Evolutionary conservation across 495 filamentous ascomycete species (phyloP), one percentile per base, ranked within the genome.

Genomic region (Trichoderma virens): DNA sequence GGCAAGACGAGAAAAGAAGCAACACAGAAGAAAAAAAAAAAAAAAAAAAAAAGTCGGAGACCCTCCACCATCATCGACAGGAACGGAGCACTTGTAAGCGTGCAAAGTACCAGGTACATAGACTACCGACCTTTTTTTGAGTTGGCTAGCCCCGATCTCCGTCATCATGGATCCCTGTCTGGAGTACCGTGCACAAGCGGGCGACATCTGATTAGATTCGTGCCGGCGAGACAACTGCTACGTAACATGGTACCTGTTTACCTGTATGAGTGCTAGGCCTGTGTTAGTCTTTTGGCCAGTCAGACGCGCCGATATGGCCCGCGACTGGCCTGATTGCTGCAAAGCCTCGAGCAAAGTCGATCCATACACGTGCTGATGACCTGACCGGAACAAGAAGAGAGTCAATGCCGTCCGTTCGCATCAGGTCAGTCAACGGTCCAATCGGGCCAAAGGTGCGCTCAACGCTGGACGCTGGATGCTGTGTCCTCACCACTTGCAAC

Each of bases 71-170:
- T 11, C 11, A 35, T 35, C 32, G 11, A 35, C 32, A 35, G 32
- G 32, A 35, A 35, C 32, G 32, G 11, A 11, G 32, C 11, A 35
- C 32, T 11, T 35, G 32, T 35, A 35, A 11, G 4, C 5, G 32
- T 35, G 11, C 32, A 4, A 35, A 35, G 4, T 11, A n/a, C n/a
- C n/a, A n/a, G n/a, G n/a, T n/a, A 35, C 34, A 35, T 35, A 11
- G 13, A 16, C 38, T 25, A 20, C 45, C 45, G 41, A 7, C n/a
- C 45, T 20, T 9, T 56, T 56, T 56, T 56, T 27, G 51, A 27
- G 51, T 56, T 56, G 51, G 27, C 51, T 56, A 56, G 51, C 51
- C 27, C 9, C 51, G 51, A 56, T 56, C 51, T 56, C 51, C 51
- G 51, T 27, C 51, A 56, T 30, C 51, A 30, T 30, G 51, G 51